Evolutionary conservation across 495 filamentous ascomycete species (phyloP).

Genomic region (Tuber indicum): DNA sequence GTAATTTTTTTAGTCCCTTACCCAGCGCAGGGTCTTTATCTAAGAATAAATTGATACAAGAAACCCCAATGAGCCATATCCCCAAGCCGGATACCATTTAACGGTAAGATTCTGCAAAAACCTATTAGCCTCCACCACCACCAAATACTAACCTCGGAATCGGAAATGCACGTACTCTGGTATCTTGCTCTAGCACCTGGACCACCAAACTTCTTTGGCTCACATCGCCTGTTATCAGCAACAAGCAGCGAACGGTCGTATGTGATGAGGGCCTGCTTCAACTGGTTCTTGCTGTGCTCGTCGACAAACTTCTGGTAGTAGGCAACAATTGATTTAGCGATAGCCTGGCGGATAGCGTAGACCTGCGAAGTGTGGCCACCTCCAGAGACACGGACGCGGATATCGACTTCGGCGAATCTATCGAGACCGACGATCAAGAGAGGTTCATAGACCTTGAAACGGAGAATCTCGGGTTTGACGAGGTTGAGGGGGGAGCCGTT

Average conservation of each 20-base stretch:
- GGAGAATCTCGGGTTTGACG: conserved; percentile 90
- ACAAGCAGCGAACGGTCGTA: conserved; percentile 97
- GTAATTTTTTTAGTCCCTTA: not conserved
- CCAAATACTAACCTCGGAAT: conserved; percentile 44
- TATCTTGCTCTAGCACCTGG: conserved; percentile 91
- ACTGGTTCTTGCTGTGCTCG: conserved; percentile 98
- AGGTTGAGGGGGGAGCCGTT: conserved; percentile 93
- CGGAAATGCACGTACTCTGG: conserved; percentile 74
- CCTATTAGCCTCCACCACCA: conserved; percentile 14
- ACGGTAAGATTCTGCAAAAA: conserved; percentile 54
- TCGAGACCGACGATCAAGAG: conserved; percentile 91
- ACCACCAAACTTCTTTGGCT: conserved; percentile 90
- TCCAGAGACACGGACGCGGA: conserved; percentile 91
- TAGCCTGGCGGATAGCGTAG: conserved; percentile 98
- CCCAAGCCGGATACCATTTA: conserved; percentile 42
- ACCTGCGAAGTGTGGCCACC: conserved; percentile 98
- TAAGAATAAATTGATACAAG: not conserved
- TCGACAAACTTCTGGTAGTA: conserved; percentile 99
- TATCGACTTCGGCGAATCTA: conserved; percentile 94
- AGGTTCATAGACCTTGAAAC: conserved; percentile 99
- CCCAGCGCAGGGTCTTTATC: not conserved
- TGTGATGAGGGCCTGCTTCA: conserved; percentile 87
- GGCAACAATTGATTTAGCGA: conserved; percentile 94
- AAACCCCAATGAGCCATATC: conserved; percentile 14
- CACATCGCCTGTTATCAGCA: conserved; percentile 90